Evolutionary conservation across 2,329 filamentous ascomycete species (phyloP).

Genomic region (Knoxdaviesia proteae): DNA sequence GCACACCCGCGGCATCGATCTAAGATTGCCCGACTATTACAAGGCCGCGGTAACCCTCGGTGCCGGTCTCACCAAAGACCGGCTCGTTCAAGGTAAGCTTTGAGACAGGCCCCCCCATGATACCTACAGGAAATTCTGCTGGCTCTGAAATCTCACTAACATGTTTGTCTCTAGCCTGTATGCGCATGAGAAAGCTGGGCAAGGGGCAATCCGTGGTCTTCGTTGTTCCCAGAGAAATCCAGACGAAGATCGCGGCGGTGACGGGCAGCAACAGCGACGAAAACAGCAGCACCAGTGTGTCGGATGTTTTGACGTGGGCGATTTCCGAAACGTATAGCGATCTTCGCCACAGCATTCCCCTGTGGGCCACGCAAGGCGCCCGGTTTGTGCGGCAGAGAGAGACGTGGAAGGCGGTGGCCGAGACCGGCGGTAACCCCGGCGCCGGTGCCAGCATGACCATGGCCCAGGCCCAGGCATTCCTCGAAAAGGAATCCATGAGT

Average conservation of each 20-base stretch:
- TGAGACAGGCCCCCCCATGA: neutral
- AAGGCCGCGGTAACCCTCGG: conserved; percentile 49
- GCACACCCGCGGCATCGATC: conserved; percentile 49
- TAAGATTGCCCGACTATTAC: conserved; percentile 36
- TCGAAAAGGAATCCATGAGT: conserved; percentile 32
- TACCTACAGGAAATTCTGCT: neutral
- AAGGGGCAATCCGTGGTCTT: conserved; percentile 45
- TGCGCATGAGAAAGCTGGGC: conserved; percentile 51
- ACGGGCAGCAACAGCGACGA: conserved; percentile 5
- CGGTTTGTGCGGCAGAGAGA: conserved; percentile 21
- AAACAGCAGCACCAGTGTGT: conserved; percentile 17
- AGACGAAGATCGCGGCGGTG: conserved; percentile 34
- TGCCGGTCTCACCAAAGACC: conserved; percentile 43
- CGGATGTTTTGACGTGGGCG: conserved; percentile 37
- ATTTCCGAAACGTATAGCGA: conserved; percentile 35
- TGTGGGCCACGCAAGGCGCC: conserved; percentile 40
- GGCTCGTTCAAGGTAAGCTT: conserved; percentile 40
- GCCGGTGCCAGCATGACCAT: conserved; percentile 6
- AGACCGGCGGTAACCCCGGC: neutral
- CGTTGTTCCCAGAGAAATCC: conserved; percentile 36
- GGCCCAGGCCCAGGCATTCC: conserved; percentile 18
- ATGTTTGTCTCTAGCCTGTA: conserved; percentile 28
- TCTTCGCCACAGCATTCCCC: conserved; percentile 24
- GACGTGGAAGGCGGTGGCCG: conserved; percentile 11
- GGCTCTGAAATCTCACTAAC: neutral